Percentiles rank a stretch among this genome's conserved stretches.
These are phyloP conservation scores for Alternaria incomplexa DNA, from an alignment of 2,329 filamentous ascomycete species.

Conservation along the genomic window DNA sequence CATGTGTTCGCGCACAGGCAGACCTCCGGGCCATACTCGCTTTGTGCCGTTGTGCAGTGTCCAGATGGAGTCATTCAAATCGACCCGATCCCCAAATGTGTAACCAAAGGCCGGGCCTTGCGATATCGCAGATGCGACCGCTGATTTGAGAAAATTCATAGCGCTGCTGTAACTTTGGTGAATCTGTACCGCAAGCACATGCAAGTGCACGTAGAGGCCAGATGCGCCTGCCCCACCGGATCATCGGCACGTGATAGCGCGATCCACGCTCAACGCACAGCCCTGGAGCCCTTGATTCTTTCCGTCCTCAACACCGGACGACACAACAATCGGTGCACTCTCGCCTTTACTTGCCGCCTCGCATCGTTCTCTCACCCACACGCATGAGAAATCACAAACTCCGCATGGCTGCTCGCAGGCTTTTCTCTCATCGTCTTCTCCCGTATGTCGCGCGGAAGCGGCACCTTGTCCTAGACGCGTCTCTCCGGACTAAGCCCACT, in stretches of 20 bases:
- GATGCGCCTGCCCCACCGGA: conserved; percentile 10
- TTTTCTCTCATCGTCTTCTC: not conserved
- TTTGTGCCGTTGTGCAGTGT: conserved; percentile 93
- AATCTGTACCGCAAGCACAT: not conserved
- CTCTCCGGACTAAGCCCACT: not conserved
- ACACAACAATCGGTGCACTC: not conserved
- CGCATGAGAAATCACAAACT: not conserved
- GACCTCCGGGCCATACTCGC: conserved; percentile 64
- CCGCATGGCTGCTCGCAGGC: conserved; percentile 1
- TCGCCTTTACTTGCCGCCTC: not conserved
- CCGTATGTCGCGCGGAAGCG: conserved; percentile 1
- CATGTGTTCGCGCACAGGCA: conserved; percentile 3
- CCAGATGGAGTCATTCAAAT: conserved; percentile 94
- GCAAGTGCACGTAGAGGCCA: conserved; percentile 7
- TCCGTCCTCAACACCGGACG: not conserved
- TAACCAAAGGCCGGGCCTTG: conserved; percentile 94
- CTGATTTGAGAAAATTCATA: conserved; percentile 99
- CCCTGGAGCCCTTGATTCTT: not conserved
- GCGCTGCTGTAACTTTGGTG: conserved; percentile 2
- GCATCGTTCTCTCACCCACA: not conserved
- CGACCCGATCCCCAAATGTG: conserved; percentile 88
- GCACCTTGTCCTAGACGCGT: conserved; percentile 2
- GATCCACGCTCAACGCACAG: not conserved
- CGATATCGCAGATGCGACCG: conserved; percentile 93
- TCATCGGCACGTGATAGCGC: conserved; percentile 5